Base-by-base conservation (phyloP, 257 asterid genomes). In the Echium plantagineum region DNA sequence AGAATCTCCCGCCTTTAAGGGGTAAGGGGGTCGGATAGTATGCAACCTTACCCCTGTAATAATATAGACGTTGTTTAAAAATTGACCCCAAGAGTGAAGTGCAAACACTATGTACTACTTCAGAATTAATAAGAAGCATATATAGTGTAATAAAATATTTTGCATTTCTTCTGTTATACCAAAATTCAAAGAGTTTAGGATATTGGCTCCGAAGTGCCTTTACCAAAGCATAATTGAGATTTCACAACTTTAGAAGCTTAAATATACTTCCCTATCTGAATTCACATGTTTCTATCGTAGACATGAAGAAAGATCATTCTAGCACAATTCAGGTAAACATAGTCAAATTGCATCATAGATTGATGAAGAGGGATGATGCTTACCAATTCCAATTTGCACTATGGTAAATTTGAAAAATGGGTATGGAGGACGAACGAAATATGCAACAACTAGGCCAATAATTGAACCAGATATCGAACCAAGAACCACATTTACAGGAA, bases 301-400 rank as follows among this genome's bases (percentile, higher is more conserved):
- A 42, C 49, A 42, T 42, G 49, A 42, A 42, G 49, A 42, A 42
- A 12, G 16, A 42, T 42, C 12, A 10, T 13, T 42, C 49, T 42
- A 42, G 46, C 49, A 42, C 15, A 42, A 9, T 10, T 42, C 16
- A 42, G 49, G 49, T 42, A 42, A 13, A 42, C 15, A 35, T 2
- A 35, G 47, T 10, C 4, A 1, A 3, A 42, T 12, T 10, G 17
- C 49, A 12, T 12, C 12, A 42, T 42, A 12, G 49, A 42, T 12
- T 10, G 49, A 42, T 12, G 49, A 42, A 42, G 17, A 10, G 49
- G 49, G 58, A 35, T 35, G 6, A 47, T 55, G 38, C 71, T 74
- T 74, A 81, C 99, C 99, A 57, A 93, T 93, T 70, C 96, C 99
- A 71, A 93, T 81, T 64, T 93, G 99, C 61, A 93, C 58, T 49